Conservation (phyloP, 768 basidiomycete genomes). For the Clathrus columnatus region DNA sequence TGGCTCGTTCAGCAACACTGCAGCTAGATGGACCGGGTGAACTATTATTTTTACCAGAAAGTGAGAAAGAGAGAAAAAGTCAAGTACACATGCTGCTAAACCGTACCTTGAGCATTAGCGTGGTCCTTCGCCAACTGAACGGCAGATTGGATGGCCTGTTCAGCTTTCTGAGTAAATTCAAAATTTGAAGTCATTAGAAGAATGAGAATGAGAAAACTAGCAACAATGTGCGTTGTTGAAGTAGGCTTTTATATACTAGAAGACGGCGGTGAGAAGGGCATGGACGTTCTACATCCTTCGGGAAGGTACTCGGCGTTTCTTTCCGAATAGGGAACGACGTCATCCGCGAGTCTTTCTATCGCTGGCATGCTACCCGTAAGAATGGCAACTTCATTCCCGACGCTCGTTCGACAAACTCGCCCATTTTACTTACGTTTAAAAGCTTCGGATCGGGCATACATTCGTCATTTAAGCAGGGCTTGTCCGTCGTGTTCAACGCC, state of each 20-base stretch:
- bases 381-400: neutral
- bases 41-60: constrained; percentile 35
- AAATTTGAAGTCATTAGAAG: constrained; percentile 44
- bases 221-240: neutral
- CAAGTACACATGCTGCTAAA: neutral
- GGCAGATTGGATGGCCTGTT: constrained; percentile 58
- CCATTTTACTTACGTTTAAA: neutral
- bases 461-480: neutral
- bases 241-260: neutral
- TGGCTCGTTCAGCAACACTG: constrained; percentile 68
- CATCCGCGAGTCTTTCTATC: neutral
- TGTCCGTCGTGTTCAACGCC: constrained; percentile 59
- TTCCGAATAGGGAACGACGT: neutral
- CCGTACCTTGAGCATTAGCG: constrained; percentile 67
- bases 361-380: too few relatives aligned
- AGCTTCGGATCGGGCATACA: neutral
- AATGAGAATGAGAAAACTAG: neutral
- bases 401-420: neutral
- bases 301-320: neutral
- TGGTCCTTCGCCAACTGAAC: constrained; percentile 80
- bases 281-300: neutral
- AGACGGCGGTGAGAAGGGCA: neutral
- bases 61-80: neutral
- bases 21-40: constrained; percentile 75
- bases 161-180: constrained; percentile 83